Conservation (phyloP, 164 flowering plant genomes). For the Magnolia changhungtana region DNA sequence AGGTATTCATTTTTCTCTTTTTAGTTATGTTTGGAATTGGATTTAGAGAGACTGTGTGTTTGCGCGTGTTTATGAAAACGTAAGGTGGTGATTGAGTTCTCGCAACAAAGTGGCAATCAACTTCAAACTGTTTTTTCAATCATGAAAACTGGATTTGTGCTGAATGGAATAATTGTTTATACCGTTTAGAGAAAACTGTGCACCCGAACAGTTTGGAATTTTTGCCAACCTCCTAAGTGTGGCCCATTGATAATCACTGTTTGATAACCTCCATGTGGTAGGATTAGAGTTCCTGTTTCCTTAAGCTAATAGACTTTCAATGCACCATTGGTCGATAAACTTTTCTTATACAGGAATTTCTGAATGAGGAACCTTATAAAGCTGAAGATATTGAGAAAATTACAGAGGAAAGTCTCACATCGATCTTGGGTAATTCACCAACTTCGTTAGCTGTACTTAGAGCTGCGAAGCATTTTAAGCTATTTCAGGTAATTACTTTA, state of each 20-base stretch:
- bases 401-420: slow-evolving; percentile 47
- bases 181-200: too few species aligned
- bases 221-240: too few species aligned
- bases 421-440: slow-evolving; percentile 55
- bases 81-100: too few species aligned
- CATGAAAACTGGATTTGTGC: too few species aligned
- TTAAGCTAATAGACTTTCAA: not conserved
- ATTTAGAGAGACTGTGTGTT: too few species aligned
- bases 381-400: slow-evolving; percentile 78
- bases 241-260: too few species aligned
- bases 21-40: not conserved
- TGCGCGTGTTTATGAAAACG: too few species aligned
- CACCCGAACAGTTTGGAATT: too few species aligned
- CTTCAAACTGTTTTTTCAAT: too few species aligned
- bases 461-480: slow-evolving; percentile 78
- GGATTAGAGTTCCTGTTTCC: not conserved
- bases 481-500: slow-evolving; percentile 60
- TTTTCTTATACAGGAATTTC: slow-evolving; percentile 45
- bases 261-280: too few species aligned
- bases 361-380: slow-evolving; percentile 79
- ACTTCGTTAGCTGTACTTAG: slow-evolving; percentile 72
- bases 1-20: slow-evolving; percentile 37
- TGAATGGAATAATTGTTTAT: too few species aligned
- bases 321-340: not conserved
- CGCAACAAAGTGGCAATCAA: too few species aligned